These are phyloP conservation scores for Jimgerdemannia lactiflua DNA, from an alignment of 192 early-diverging fungal genomes.

Conservation along the genomic window DNA sequence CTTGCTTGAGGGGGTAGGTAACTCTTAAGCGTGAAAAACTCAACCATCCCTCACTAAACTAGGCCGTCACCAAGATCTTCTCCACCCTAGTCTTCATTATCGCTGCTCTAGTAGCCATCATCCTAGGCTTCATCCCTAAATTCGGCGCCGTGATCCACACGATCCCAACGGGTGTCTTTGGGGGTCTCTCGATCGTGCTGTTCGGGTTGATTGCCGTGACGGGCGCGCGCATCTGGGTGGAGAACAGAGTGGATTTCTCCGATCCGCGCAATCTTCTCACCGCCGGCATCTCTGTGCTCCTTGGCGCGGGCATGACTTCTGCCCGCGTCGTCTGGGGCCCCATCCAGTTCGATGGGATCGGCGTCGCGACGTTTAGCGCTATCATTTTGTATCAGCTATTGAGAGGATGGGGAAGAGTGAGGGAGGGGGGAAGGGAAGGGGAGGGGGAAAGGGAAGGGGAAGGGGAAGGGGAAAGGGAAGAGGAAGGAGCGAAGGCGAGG, in stretches of 20 bases:
- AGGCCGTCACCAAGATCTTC: conserved; percentile 50
- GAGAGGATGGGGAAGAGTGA: conserved; percentile 9
- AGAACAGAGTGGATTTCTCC: conserved; percentile 49
- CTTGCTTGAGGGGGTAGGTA: background rate
- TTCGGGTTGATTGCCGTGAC: conserved; percentile 53
- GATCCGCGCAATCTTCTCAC: conserved; percentile 48
- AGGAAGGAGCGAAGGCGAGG: background rate
- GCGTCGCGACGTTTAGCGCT: conserved; percentile 33
- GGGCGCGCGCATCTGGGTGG: conserved; percentile 56
- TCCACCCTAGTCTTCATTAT: conserved; percentile 51
- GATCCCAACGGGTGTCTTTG: conserved; percentile 54
- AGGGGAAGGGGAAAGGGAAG: background rate
- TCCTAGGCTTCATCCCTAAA: conserved; percentile 55
- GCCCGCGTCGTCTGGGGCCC: conserved; percentile 33
- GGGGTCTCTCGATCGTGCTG: conserved; percentile 49
- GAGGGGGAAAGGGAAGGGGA: background rate
- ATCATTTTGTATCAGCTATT: conserved; percentile 39
- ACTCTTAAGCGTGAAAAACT: no score
- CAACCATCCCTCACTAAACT: no score
- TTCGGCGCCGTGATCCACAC: conserved; percentile 52
- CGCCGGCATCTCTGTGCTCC: conserved; percentile 45
- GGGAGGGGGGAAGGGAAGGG: background rate
- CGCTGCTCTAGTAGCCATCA: conserved; percentile 49
- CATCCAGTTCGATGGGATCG: conserved; percentile 48
- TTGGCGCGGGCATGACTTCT: conserved; percentile 45